phyloP scores from a whole-genome alignment of 1,139 yeast genomes.

The Magnusiomyces fungicola region DNA sequence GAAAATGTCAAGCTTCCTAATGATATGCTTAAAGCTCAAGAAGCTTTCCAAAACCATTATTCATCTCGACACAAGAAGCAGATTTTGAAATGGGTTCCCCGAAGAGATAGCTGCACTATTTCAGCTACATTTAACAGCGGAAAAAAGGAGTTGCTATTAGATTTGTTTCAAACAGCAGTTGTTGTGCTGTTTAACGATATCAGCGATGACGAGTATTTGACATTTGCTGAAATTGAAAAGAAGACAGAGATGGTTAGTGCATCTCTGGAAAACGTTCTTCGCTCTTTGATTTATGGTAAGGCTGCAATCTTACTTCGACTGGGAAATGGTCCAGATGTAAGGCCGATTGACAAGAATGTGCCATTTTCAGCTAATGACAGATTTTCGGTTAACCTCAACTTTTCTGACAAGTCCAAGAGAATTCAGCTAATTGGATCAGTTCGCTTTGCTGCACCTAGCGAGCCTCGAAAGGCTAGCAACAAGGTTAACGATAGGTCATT shows the following conservation, averaged over 20 bases:
- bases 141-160: slow-evolving; percentile 27
- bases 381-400: neutral
- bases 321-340: neutral
- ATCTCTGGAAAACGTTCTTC: neutral
- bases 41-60: slow-evolving; percentile 24
- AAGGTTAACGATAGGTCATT: slow-evolving; percentile 24
- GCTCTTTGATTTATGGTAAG: neutral
- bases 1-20: slow-evolving; percentile 26
- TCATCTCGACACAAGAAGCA: slow-evolving; percentile 14
- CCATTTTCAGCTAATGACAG: neutral
- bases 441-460: neutral
- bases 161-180: slow-evolving; percentile 29
- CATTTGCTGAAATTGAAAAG: neutral
- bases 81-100: slow-evolving; percentile 29
- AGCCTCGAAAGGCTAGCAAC: neutral
- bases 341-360: neutral
- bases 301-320: neutral
- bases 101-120: slow-evolving; percentile 28
- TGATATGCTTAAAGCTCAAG: slow-evolving; percentile 20
- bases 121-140: slow-evolving; percentile 30
- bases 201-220: neutral
- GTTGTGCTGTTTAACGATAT: slow-evolving; percentile 27
- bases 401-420: neutral
- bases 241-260: neutral
- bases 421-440: neutral